Evolutionary conservation across 164 flowering plant genomes (phyloP), one percentile per base, ranked within the genome.

Genomic region (Taxillus chinensis): DNA sequence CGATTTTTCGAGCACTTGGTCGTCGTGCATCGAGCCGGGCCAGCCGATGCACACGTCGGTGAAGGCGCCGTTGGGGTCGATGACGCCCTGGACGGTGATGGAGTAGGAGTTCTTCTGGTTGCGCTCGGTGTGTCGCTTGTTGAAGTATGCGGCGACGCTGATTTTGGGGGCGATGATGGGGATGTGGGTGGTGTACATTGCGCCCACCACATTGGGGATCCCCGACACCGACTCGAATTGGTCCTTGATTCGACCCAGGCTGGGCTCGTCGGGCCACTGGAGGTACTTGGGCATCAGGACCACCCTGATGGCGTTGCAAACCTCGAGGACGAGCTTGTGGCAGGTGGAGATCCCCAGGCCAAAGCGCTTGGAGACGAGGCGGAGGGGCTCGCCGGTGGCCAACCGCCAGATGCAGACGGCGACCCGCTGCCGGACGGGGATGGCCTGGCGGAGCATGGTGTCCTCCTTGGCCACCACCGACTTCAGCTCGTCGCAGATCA

Each of bases 341-440:
- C 59, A 58, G 14, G 61, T 58, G 5, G 61, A 81, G 3, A 81
- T 80, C 0, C 90, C 87, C 7, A 85, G 57, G 0, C 90, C 90
- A 49, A 85, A 85, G 17, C 77, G 61, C 66, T 80, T 81, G 0
- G 87, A 81, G 0, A 85, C 90, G 4, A 80, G 73, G 9, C 87
- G 70, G 1, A 85, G 75, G 1, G 90, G 87, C 69, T 83, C 86
- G 0, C 90, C 86, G 0, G 90, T 85, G 43, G 87, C 90, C 11
- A 85, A 45, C 55, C 90, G 72, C 87, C 87, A 85, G 39, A 85
- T 55, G 60, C 90, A 85, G 8, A 85, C 87, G 9, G 90, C 90
- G 3, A 85, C 90, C 10, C 90, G 67, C 49, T 85, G 87, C 42
- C 71, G 59, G 1, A 85, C 90, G 3, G 90, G 90, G 41, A 85